Evolutionary conservation across 768 basidiomycete genomes (phyloP), one percentile per base, ranked within the genome.

Genomic region (Tephrocybe sp.): DNA sequence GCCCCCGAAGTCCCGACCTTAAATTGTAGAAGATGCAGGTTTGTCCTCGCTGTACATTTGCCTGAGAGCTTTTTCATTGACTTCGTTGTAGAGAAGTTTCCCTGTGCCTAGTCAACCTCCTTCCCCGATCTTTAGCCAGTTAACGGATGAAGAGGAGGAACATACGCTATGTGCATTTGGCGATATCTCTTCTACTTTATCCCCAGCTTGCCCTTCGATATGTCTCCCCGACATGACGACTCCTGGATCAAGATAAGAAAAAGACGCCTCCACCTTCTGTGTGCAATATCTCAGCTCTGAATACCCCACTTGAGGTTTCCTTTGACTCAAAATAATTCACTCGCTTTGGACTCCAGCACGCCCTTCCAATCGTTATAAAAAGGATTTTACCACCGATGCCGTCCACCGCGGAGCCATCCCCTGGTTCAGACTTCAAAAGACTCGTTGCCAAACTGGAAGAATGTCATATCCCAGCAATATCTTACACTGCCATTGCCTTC

Each of bases 131-230:
- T n/a, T n/a, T n/a, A n/a, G n/a, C n/a, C n/a, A n/a, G n/a, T n/a
- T n/a, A n/a, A n/a, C n/a, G n/a, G 19, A 43, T 19, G 67, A 75
- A 8, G 69, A 66, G n/a, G 68, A 74, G 15, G 68, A 71, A 49
- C 56, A 78, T 53, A 72, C 68, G 0, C 55, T 81, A 35, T 67
- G 61, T 24, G 73, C 66, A 11, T 79, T 66, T 32, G 77, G 79
- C 7, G 75, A 79, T 22, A 71, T 78, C 21, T 75, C 75, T 1
- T 65, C 21, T 63, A 69, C 22, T 69, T 69, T 25, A 51, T 74
- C 4, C 70, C 70, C 0, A 63, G 70, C 13, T 57, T 63, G 25
- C 58, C 61, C 12, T 56, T 60, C 1, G 56, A 57, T 0, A 42
- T 65, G 22, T 56, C 64, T 9, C 64, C 64, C 15, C 38, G 51